Conservation (phyloP, 345 rosid species). For the Salix udensis region DNA sequence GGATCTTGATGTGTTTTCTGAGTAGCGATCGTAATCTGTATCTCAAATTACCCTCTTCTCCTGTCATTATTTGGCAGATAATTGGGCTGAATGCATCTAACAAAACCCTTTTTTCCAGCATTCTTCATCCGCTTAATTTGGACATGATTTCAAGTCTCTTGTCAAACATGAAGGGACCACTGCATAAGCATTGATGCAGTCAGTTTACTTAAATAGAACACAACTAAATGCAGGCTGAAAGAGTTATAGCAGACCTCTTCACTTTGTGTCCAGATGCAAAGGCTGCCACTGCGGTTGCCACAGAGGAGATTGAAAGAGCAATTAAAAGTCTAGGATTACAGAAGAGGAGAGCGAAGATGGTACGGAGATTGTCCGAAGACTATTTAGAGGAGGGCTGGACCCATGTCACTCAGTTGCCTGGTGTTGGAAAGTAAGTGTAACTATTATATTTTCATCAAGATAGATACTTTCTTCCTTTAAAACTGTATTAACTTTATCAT, state of each 20-base stretch:
- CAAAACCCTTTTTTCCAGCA: not conserved
- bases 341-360: conserved; percentile 54
- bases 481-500: not conserved
- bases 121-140: not conserved
- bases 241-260: conserved; percentile 47
- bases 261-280: conserved; percentile 62
- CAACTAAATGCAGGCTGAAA: conserved; percentile 37
- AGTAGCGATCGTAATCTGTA: too few relatives aligned
- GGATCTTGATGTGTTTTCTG: not conserved
- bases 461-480: not conserved
- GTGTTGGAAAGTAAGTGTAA: conserved; percentile 61
- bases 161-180: not conserved
- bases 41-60: not conserved
- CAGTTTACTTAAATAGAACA: not conserved
- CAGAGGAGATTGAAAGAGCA: conserved; percentile 39
- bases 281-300: conserved; percentile 43
- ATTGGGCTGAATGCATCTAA: not conserved
- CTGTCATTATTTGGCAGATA: not conserved
- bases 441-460: not conserved
- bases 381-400: conserved; percentile 70
- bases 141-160: not conserved
- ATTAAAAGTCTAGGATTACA: conserved; percentile 56
- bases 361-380: conserved; percentile 53
- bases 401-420: conserved; percentile 71
- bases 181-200: not conserved